Base-by-base conservation (phyloP, 169 alveolate genomes). In the Plasmodium fragile region DNA sequence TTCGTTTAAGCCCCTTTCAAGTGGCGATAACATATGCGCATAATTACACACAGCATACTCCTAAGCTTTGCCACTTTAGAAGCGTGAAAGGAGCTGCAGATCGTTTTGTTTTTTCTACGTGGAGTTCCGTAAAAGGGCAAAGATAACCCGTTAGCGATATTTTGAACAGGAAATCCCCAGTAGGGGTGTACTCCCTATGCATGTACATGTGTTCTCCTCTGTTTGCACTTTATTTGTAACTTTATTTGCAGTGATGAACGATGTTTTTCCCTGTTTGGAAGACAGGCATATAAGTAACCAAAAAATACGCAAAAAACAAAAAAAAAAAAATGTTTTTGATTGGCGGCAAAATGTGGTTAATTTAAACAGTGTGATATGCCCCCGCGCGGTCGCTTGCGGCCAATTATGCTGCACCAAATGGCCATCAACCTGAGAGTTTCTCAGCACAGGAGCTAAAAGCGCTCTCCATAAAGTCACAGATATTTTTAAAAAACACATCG, bases 401-500 rank as follows among this genome's bases (percentile, higher is more conserved):
- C 3, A 43, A 43, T 43, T 43, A 10, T 43, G 53, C n/a, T 10
- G 5, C 53, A 43, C 73, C 73, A 59, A 1, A 5, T n/a, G 34
- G 2, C 32, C 13, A 59, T 59, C 73, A 59, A 59, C 32, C 73
- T n/a, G 16, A n/a, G 73, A n/a, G 13, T 13, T 59, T 18, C 13
- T 25, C 41, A 65, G 75, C 36, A 65, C 30, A 65, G 13, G 43
- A 3, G 45, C 32, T 41, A 36, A 78, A 78, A 4, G 71, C 4
- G 52, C 75, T 78, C 81, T 89, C 90, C 32, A 78, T 78, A 78
- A 89, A 77, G 16, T 30, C 73, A 8, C 82, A 78, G 16, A 78
- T 34, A 36, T 89, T 77, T 49, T 89, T 89, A 52, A 89, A 77
- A 59, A 65, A 89, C 7, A 78, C 73, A 43, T 89, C 81, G 16